Evolutionary conservation across 345 rosid genomes (phyloP).

Genomic region (Ailanthus altissimus): DNA sequence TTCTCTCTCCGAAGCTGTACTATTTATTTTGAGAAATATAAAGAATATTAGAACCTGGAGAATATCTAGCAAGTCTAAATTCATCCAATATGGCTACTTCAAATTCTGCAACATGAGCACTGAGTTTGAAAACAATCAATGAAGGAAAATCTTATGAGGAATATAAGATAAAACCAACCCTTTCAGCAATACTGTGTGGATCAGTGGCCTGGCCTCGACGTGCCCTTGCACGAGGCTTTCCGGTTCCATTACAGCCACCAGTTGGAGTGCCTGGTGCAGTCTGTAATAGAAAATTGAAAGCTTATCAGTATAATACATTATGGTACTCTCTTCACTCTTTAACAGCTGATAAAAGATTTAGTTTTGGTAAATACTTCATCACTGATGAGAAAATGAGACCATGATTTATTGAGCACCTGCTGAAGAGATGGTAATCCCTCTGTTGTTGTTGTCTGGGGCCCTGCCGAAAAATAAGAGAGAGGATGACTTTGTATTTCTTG

Average conservation of each 20-base stretch:
- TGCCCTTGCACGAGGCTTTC: conserved; percentile 55
- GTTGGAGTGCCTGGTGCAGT: conserved; percentile 26
- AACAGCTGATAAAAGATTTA: not conserved
- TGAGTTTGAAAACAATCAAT: not conserved
- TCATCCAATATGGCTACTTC: not conserved
- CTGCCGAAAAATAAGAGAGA: conserved; percentile 24
- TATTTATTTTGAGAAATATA: not conserved
- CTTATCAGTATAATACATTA: not conserved
- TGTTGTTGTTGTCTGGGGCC: conserved; percentile 12
- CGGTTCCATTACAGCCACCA: conserved; percentile 31
- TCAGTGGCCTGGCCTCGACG: conserved; percentile 74
- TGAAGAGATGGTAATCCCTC: conserved; percentile 24
- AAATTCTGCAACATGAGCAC: not conserved
- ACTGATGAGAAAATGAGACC: not conserved
- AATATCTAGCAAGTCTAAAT: not conserved
- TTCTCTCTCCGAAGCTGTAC: conserved; percentile 62
- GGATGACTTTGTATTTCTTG: conserved; percentile 29
- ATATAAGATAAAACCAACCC: conserved; percentile 33
- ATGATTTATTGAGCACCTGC: conserved; percentile 28
- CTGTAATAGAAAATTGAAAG: conserved; percentile 27
- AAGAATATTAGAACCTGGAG: not conserved
- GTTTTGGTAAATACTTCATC: not conserved
- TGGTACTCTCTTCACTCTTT: conserved; percentile 12
- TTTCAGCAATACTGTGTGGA: conserved; percentile 71
- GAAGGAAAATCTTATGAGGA: conserved; percentile 4